A percentile compares a stretch with the other conserved stretches of the same genome.
phyloP scores from a whole-genome alignment of 2,329 filamentous ascomycete genomes.

The Arthrobotrys conoides region DNA sequence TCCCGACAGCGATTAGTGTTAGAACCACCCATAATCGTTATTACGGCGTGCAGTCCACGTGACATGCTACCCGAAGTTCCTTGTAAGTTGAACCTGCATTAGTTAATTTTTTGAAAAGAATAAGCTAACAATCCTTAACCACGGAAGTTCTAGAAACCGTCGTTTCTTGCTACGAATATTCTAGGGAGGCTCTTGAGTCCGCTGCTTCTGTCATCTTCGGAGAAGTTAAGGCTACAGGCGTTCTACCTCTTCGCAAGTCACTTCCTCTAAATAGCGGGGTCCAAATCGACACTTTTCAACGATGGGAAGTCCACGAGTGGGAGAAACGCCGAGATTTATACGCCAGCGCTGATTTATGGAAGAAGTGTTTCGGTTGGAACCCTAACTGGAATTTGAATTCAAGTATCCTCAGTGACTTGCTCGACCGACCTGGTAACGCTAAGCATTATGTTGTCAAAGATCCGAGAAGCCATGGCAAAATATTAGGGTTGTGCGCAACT shows the following conservation, averaged over 20 bases:
- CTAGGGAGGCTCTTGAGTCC: conserved; percentile 69
- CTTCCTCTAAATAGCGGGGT: conserved; percentile 59
- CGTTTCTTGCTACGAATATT: conserved; percentile 69
- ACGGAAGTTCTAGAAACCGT: conserved; percentile 62
- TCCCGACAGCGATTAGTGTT: conserved; percentile 62
- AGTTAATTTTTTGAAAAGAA: conserved; percentile 67
- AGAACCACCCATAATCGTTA: conserved; percentile 64
- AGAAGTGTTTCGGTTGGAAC: conserved; percentile 64
- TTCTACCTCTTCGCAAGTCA: conserved; percentile 58
- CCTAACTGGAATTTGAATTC: conserved; percentile 64
- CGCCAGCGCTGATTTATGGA: conserved; percentile 64
- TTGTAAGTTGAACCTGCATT: conserved; percentile 64
- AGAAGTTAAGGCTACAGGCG: conserved; percentile 64
- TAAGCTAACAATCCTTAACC: conserved; percentile 63
- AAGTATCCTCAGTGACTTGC: conserved; percentile 63
- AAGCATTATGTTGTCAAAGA: conserved; percentile 65
- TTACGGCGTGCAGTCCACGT: conserved; percentile 68
- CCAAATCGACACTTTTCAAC: conserved; percentile 38
- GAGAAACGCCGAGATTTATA: conserved; percentile 64
- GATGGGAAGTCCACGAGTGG: conserved; percentile 64
- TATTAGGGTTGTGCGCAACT: conserved; percentile 64
- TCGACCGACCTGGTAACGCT: conserved; percentile 64
- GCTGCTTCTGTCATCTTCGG: conserved; percentile 72
- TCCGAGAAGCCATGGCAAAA: conserved; percentile 62
- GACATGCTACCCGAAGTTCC: conserved; percentile 71